Evolutionary conservation across 768 basidiomycete species (phyloP).

Genomic region (Mycena latifolia): DNA sequence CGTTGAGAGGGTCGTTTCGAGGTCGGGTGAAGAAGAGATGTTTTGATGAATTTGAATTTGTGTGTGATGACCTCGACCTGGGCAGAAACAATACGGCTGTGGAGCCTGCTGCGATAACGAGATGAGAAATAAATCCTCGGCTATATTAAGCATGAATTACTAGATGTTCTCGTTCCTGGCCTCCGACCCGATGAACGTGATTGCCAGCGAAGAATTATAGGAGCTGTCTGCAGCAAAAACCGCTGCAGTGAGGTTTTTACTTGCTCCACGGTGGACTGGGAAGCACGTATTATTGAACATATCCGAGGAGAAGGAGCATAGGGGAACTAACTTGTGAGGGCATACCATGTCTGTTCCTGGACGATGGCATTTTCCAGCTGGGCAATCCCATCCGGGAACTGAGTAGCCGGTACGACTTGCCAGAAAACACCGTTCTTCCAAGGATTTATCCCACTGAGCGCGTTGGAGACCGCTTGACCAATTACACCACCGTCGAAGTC

Average conservation of each 20-base stretch:
- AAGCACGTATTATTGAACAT: neutral
- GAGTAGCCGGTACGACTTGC: slow-evolving; percentile 53
- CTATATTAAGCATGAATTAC: slow-evolving; percentile 53
- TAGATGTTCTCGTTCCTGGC: slow-evolving; percentile 72
- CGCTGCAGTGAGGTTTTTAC: slow-evolving; percentile 50
- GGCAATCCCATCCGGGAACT: slow-evolving; percentile 58
- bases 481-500: slow-evolving; percentile 72
- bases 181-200: slow-evolving; percentile 61
- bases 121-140: neutral
- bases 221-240: slow-evolving; percentile 54
- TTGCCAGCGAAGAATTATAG: slow-evolving; percentile 61
- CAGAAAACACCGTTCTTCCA: slow-evolving; percentile 56
- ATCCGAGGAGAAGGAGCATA: slow-evolving; percentile 16
- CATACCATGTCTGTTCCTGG: slow-evolving; percentile 68
- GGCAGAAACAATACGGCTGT: no score
- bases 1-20: no score
- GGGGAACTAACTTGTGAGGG: slow-evolving; percentile 58
- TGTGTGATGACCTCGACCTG: no score
- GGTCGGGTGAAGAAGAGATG: no score
- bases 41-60: no score
- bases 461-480: slow-evolving; percentile 59
- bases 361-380: slow-evolving; percentile 60
- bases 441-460: slow-evolving; percentile 46
- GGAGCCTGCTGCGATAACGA: neutral
- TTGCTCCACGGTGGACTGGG: slow-evolving; percentile 57